A percentile compares a stretch with the other conserved stretches of the same genome.
Evolutionary conservation across 2,329 filamentous ascomycete genomes (phyloP).

Genomic region (Fusarium sororula): DNA sequence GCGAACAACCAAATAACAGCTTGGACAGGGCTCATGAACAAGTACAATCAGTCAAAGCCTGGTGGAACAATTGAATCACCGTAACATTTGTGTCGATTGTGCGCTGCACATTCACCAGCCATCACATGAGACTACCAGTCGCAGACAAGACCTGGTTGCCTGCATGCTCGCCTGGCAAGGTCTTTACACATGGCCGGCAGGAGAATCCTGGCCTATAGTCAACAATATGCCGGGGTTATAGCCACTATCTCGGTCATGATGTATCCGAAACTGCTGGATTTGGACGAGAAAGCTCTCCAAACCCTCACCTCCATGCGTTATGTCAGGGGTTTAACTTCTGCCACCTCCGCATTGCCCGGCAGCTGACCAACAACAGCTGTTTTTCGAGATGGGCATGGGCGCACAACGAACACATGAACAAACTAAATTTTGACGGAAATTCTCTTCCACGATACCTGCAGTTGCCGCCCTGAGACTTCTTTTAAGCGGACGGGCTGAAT

Average conservation of each 20-base stretch:
- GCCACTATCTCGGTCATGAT: slow-evolving; percentile 17
- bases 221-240: slow-evolving; percentile 21
- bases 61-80: not conserved
- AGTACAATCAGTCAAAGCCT: not conserved
- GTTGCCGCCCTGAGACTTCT: not conserved
- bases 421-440: slow-evolving; percentile 10
- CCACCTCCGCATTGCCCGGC: slow-evolving; percentile 13
- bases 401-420: slow-evolving; percentile 23
- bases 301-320: slow-evolving; percentile 6
- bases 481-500: slow-evolving; percentile 27
- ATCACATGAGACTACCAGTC: slow-evolving; percentile 30
- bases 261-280: slow-evolving; percentile 22
- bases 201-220: slow-evolving; percentile 9
- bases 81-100: not conserved
- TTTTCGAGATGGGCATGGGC: slow-evolving; percentile 4
- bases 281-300: slow-evolving; percentile 9
- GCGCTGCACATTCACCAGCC: not conserved
- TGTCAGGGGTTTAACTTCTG: slow-evolving; percentile 22
- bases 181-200: not conserved
- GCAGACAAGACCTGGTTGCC: slow-evolving; percentile 5
- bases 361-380: slow-evolving; percentile 18
- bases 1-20: not conserved
- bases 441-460: not conserved
- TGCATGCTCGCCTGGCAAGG: not conserved
- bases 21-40: not conserved